Percentiles rank a stretch among this genome's conserved stretches.
phyloP scores from a whole-genome alignment of 106 monocot genomes.

The Posidonia australis region DNA sequence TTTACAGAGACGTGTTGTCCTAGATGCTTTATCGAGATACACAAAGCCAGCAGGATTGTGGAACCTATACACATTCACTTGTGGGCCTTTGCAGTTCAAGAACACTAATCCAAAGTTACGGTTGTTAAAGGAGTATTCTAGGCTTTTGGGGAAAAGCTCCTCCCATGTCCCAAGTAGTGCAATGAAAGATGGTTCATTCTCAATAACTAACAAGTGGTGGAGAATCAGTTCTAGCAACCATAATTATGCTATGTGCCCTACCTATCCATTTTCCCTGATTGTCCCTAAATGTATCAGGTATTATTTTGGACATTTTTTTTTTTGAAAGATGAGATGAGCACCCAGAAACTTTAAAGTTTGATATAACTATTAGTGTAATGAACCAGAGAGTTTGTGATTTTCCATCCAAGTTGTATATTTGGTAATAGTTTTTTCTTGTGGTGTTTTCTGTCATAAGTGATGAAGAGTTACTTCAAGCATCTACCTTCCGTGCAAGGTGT shows the following conservation, averaged over 20 bases:
- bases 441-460: conserved; percentile 25
- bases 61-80: conserved; percentile 73
- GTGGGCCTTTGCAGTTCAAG: conserved; percentile 57
- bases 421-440: neutral
- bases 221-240: conserved; percentile 64
- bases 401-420: conserved; percentile 4
- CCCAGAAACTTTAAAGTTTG: neutral
- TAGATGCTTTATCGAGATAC: conserved; percentile 57
- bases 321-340: neutral
- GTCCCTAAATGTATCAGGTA: conserved; percentile 85
- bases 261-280: conserved; percentile 79
- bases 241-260: conserved; percentile 54
- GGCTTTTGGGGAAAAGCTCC: conserved; percentile 53
- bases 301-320: neutral
- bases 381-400: neutral
- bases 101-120: conserved; percentile 58
- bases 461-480: conserved; percentile 74
- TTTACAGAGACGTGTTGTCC: conserved; percentile 67
- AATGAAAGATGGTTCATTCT: conserved; percentile 28
- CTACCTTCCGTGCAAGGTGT: conserved; percentile 70
- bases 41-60: conserved; percentile 54
- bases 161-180: conserved; percentile 12
- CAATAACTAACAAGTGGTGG: conserved; percentile 57
- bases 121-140: conserved; percentile 63
- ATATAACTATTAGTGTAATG: neutral